Evolutionary conservation across 805 yeast genomes (phyloP), one percentile per base, ranked within the genome.

Genomic region (Candida taoyuanica): DNA sequence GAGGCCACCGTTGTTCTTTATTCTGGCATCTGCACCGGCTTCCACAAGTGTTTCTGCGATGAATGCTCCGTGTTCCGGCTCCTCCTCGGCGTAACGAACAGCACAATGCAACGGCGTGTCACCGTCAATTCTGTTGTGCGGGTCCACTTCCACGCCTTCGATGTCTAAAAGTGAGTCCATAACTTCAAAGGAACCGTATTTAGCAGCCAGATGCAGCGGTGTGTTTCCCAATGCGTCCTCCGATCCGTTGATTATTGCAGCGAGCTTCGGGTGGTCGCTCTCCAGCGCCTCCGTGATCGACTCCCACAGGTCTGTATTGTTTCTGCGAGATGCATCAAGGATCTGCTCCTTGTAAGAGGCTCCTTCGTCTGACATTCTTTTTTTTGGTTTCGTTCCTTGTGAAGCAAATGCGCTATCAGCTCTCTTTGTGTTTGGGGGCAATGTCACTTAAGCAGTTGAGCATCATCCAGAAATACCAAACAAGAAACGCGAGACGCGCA

Each of bases 61-160:
- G 49, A 80, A 85, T 17, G 70, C 65, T 1, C 95, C 96, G 59
- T 83, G 88, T 43, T 85, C 96, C 0, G 93, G 85, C 18, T 77
- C 79, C 28, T 67, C 64, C 32, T 68, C 67, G 12, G 89, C 71
- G 59, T 84, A 91, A 44, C 73, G 74, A 11, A 81, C 95, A 5
- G 96, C 94, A 44, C 74, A 64, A 61, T 91, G 98, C 46, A 93
- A 71, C 12, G 98, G 97, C 1, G 97, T 86, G 47, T 85, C 89
- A 27, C 88, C 89, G 36, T 81, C 82, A 20, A 73, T 41, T 26
- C 78, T 70, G 59, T 84, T 84, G 29, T 62, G 57, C 1, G 96
- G 93, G 59, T 93, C 96, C 21, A 89, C 79, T 49, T 89, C 96
- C 15, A 89, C 88, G 3, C 93, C 96, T 43, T 85, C 95, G 38